Evolutionary conservation across 805 yeast genomes (phyloP).

Genomic region (Spathaspora sp.): DNA sequence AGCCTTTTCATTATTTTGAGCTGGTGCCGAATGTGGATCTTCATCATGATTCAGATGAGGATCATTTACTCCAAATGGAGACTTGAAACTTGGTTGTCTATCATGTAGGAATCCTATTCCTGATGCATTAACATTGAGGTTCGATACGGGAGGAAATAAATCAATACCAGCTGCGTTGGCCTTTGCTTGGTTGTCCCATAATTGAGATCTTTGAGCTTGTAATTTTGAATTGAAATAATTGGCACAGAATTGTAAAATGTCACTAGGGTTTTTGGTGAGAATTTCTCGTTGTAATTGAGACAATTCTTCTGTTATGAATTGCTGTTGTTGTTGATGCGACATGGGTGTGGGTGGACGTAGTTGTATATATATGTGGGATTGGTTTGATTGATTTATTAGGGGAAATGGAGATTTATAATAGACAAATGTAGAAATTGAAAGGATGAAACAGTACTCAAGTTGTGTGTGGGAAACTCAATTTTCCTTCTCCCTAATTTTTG

Average conservation of each 20-base stretch:
- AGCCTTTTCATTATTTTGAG: background rate
- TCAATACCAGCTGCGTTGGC: slow-evolving; percentile 50
- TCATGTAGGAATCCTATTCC: slow-evolving; percentile 12
- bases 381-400: background rate
- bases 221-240: slow-evolving; percentile 63
- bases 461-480: background rate
- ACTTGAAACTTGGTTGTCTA: slow-evolving; percentile 50
- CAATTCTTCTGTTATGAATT: slow-evolving; percentile 44
- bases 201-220: slow-evolving; percentile 53
- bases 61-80: slow-evolving; percentile 62
- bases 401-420: background rate
- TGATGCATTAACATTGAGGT: slow-evolving; percentile 27
- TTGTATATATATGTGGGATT: background rate
- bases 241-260: slow-evolving; percentile 72
- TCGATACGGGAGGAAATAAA: slow-evolving; percentile 38
- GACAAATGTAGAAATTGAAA: background rate
- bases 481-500: background rate
- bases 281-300: slow-evolving; percentile 59
- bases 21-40: slow-evolving; percentile 10
- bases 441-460: background rate
- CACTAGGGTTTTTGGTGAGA: slow-evolving; percentile 53
- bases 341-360: background rate
- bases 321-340: slow-evolving; percentile 2
- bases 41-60: slow-evolving; percentile 49
- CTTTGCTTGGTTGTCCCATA: slow-evolving; percentile 48